A percentile compares a stretch with the other conserved stretches of the same genome.
Evolutionary conservation across 2,329 filamentous ascomycete genomes (phyloP).

Genomic region (Byssochlamys sp.): DNA sequence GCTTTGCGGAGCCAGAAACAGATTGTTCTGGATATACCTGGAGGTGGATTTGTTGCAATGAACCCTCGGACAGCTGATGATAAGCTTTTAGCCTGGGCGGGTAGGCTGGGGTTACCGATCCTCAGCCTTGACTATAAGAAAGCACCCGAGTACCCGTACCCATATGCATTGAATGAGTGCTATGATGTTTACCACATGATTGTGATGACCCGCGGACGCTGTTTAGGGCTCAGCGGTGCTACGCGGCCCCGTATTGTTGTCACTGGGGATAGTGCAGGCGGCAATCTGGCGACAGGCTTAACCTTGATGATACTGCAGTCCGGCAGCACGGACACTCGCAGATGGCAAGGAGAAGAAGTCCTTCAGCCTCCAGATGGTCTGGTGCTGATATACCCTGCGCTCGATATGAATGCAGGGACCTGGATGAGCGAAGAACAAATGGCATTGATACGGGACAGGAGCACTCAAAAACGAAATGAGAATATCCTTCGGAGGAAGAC

Average conservation of each 20-base stretch:
- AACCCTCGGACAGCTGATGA: slow-evolving; percentile 89
- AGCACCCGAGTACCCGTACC: slow-evolving; percentile 74
- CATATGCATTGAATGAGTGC: slow-evolving; percentile 76
- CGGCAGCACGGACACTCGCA: slow-evolving; percentile 46
- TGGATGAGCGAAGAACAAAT: slow-evolving; percentile 99
- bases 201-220: slow-evolving; percentile 61
- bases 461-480: slow-evolving; percentile 66
- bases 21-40: slow-evolving; percentile 79
- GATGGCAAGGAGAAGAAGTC: slow-evolving; percentile 47
- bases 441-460: slow-evolving; percentile 77
- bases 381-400: slow-evolving; percentile 74
- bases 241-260: slow-evolving; percentile 59
- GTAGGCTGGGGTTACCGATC: slow-evolving; percentile 76
- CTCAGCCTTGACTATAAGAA: slow-evolving; percentile 86
- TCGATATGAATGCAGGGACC: slow-evolving; percentile 96
- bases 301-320: slow-evolving; percentile 84
- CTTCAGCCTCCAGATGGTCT: slow-evolving; percentile 70
- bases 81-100: slow-evolving; percentile 84
- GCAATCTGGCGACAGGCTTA: slow-evolving; percentile 69
- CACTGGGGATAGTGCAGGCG: slow-evolving; percentile 72
- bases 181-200: slow-evolving; percentile 75
- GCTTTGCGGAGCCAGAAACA: slow-evolving; percentile 67
- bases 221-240: slow-evolving; percentile 62
- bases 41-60: slow-evolving; percentile 95
- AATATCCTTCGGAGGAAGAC: slow-evolving; percentile 73